Evolutionary conservation across 148 eudicot genomes (phyloP).

Genomic region (Talinum fruticosum): DNA sequence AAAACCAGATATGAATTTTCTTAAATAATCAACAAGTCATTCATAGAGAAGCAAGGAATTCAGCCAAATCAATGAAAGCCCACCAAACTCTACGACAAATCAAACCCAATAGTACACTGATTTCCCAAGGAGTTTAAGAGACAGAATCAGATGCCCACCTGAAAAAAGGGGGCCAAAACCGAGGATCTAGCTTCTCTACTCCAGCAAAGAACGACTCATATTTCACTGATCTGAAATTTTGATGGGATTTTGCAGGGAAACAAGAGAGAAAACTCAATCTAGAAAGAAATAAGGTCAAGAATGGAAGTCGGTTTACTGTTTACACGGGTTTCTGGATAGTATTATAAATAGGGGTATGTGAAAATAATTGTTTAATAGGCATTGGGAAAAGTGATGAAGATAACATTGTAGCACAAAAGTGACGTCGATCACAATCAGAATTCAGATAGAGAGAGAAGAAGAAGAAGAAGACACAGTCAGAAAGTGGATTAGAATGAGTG

Average conservation of each 20-base stretch:
- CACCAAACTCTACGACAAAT: not conserved
- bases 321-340: not conserved
- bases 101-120: not conserved
- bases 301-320: not conserved
- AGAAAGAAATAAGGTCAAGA: not conserved
- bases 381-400: constrained; percentile 15
- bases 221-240: not conserved
- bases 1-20: constrained; percentile 2
- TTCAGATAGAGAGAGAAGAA: too few species aligned
- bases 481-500: constrained; percentile 28
- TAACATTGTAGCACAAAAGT: constrained; percentile 15
- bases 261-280: not conserved
- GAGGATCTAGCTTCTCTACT: not conserved
- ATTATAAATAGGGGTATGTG: not conserved
- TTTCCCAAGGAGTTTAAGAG: not conserved
- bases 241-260: constrained; percentile 8
- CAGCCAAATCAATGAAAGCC: not conserved
- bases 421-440: constrained; percentile 24
- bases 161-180: constrained; percentile 2
- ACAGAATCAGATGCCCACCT: constrained; percentile 19
- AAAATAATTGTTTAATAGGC: not conserved
- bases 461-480: constrained; percentile 9
- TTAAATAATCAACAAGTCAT: not conserved
- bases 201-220: not conserved
- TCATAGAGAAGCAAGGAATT: not conserved